Evolutionary conservation across 2,329 filamentous ascomycete species (phyloP), one percentile per base, ranked within the genome.

Genomic region (Microascus cirrosus): DNA sequence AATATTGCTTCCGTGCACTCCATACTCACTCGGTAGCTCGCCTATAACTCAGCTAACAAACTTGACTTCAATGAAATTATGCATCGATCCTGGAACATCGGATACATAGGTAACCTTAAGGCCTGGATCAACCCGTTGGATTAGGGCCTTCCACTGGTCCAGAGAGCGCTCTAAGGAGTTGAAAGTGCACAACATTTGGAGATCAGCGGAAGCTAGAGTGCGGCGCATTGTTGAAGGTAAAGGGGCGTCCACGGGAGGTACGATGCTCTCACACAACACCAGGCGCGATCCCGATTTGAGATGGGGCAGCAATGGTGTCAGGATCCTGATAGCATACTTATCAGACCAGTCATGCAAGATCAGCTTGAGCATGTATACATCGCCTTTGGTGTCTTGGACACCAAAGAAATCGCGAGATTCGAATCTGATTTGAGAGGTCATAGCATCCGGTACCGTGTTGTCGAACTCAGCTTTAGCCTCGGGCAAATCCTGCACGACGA

Each of bases 261-360:
- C 70, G 25, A 73, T 69, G 57, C 70, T 71, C 58, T 75, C 73
- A 56, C 71, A 67, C 25, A 74, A 60, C 15, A 75, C 60, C 2
- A 75, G 65, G 24, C 65, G 66, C 12, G 72, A 68, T 42, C 80
- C 72, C 1, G 75, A 68, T 60, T 75, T 71, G 61, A 81, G 61
- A 34, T 73, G 70, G 1, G 77, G 74, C 0, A 74, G 63, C 32
- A 80, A 65, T 0, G 68, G 70, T 48, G 68, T 70, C 45, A 75
- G 67, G 54, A 79, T 77, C 58, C 66, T 63, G 25, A 69, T 59
- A 4, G 67, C 67, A 54, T 77, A 70, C 25, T 69, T 67, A 57
- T 81, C 77, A 0, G 77, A 72, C 77, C 77, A 81, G 68, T 82
- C 78, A 65, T 83, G 80, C n/a, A 83, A 69, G 58, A 82, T 79